Percentiles rank a stretch among this genome's conserved stretches.
Conservation (phyloP, 495 filamentous ascomycete species). For the Aspergillus panamensis region DNA sequence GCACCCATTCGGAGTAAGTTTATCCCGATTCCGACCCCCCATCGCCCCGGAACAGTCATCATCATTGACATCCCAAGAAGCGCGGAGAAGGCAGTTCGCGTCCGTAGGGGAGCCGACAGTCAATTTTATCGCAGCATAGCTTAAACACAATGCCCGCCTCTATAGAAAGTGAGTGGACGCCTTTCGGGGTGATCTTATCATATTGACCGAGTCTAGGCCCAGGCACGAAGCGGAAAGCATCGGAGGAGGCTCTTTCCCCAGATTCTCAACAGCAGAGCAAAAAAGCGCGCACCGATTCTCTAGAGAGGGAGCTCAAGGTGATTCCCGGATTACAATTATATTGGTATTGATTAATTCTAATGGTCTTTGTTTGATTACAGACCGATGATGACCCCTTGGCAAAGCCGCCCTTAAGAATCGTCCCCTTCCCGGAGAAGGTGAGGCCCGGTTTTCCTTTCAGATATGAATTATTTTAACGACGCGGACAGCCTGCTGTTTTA, state of each 20-base stretch:
- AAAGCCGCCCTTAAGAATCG: conserved; percentile 49
- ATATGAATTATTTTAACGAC: conserved; percentile 2
- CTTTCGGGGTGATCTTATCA: background rate
- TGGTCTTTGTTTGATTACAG: conserved; percentile 6
- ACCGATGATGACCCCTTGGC: conserved; percentile 33
- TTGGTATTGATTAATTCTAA: background rate
- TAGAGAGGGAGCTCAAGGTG: conserved; percentile 51
- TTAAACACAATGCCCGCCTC: conserved; percentile 14
- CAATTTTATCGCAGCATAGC: background rate
- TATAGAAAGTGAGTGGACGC: conserved; percentile 20
- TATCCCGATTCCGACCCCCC: conserved; percentile 12
- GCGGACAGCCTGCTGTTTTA: conserved; percentile 71
- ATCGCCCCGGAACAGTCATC: conserved; percentile 3
- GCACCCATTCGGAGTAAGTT: conserved; percentile 21
- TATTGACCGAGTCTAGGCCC: conserved; percentile 16
- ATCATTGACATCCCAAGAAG: background rate
- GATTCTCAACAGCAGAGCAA: conserved; percentile 48
- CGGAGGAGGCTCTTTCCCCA: conserved; percentile 62
- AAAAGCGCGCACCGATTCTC: conserved; percentile 59
- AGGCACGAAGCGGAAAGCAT: conserved; percentile 77
- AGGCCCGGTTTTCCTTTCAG: conserved; percentile 13
- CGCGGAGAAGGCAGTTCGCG: conserved; percentile 10
- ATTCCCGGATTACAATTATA: background rate
- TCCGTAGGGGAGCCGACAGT: background rate
- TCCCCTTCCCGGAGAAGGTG: conserved; percentile 85